Conservation (phyloP, 2,329 filamentous ascomycete genomes). For the Aureobasidium namibiae region DNA sequence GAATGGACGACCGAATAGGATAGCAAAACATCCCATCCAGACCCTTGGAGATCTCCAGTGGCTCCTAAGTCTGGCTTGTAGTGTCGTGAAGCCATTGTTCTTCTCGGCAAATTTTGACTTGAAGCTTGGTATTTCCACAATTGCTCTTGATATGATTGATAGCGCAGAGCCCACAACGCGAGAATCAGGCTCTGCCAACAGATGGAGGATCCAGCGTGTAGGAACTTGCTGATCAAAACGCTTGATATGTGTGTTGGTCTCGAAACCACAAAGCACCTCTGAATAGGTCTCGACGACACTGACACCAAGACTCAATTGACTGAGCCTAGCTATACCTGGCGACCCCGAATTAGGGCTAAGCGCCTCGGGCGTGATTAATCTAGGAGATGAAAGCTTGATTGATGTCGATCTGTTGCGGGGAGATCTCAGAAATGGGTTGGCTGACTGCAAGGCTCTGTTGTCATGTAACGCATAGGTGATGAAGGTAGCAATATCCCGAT, state of each 20-base stretch:
- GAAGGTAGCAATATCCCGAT: constrained; percentile 80
- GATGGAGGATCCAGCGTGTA: constrained; percentile 71
- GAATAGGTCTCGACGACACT: constrained; percentile 71
- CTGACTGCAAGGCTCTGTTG: constrained; percentile 7
- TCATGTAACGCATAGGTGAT: constrained; percentile 86
- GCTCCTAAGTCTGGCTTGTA: constrained; percentile 70
- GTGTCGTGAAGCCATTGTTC: constrained; percentile 77
- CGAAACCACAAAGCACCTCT: constrained; percentile 66
- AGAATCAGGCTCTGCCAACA: constrained; percentile 78
- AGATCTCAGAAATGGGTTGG: not conserved
- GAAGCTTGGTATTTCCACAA: constrained; percentile 76
- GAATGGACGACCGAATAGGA: constrained; percentile 79
- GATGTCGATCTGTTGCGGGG: constrained; percentile 1
- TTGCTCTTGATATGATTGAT: constrained; percentile 73
- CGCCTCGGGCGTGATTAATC: not conserved
- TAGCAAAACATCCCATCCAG: constrained; percentile 82
- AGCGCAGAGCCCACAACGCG: constrained; percentile 73
- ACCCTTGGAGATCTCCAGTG: constrained; percentile 84
- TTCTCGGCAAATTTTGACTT: constrained; percentile 79
- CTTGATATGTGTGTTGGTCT: constrained; percentile 60
- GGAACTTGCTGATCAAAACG: constrained; percentile 93
- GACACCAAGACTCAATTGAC: constrained; percentile 64
- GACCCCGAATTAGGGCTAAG: not conserved
- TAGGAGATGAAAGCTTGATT: not conserved
- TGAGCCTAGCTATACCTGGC: constrained; percentile 1